Conservation (phyloP, 768 basidiomycete species). For the Termitomyces bulborhizus region DNA sequence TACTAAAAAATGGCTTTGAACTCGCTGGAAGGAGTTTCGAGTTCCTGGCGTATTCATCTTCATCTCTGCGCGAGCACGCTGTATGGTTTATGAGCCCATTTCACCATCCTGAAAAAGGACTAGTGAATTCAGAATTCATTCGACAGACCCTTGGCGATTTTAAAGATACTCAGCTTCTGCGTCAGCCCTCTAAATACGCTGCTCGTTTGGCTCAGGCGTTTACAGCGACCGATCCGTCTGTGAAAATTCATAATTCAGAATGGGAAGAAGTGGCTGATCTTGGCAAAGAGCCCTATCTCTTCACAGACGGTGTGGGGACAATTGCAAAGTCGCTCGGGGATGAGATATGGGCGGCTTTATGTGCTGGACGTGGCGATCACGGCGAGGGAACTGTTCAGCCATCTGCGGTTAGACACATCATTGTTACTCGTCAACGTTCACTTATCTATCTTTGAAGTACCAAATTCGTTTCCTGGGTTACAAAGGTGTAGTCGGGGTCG, state of each 20-base stretch:
- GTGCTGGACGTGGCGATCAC: constrained; percentile 32
- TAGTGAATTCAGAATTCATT: constrained; percentile 52
- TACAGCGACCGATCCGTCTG: constrained; percentile 73
- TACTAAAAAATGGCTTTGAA: constrained; percentile 57
- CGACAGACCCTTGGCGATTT: constrained; percentile 67
- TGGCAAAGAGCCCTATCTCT: constrained; percentile 33
- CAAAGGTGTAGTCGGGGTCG: constrained; percentile 77
- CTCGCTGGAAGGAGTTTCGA: constrained; percentile 70
- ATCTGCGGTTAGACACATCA: constrained; percentile 45
- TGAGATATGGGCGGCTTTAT: constrained; percentile 53
- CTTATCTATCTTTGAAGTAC: constrained; percentile 32
- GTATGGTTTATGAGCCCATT: constrained; percentile 81
- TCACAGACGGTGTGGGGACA: constrained; percentile 80
- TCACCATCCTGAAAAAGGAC: constrained; percentile 31
- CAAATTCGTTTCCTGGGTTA: constrained; percentile 81
- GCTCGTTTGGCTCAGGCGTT: constrained; percentile 83
- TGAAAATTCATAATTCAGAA: constrained; percentile 45
- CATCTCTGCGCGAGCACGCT: constrained; percentile 70
- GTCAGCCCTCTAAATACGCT: constrained; percentile 71
- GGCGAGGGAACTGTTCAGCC: constrained; percentile 36
- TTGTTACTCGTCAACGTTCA: neutral
- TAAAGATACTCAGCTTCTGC: constrained; percentile 35
- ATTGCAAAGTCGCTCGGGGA: constrained; percentile 56
- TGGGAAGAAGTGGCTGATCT: constrained; percentile 65
- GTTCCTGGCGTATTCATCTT: constrained; percentile 78